Percentiles rank a stretch among this genome's conserved stretches.
phyloP scores from a whole-genome alignment of 2,329 filamentous ascomycete species.

The Venturiaceae sp. region DNA sequence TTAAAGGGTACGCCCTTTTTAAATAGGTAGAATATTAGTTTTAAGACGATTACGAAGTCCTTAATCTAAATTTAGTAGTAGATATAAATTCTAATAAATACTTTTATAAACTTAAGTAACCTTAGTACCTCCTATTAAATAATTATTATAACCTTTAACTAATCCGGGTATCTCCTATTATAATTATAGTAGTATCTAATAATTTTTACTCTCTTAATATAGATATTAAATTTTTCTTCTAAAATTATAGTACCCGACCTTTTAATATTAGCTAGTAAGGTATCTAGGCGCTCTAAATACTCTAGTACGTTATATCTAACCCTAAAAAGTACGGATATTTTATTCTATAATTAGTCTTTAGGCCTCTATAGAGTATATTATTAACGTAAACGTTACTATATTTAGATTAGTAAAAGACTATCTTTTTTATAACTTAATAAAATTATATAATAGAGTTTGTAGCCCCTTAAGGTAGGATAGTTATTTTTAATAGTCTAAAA shows the following conservation, averaged over 20 bases:
- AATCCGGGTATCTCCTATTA: neutral
- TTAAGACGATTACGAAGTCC: too few relatives aligned
- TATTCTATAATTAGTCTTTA: neutral
- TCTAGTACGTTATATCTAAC: neutral
- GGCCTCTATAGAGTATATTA: neutral
- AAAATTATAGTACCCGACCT: neutral
- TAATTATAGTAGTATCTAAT: neutral
- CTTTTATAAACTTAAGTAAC: neutral
- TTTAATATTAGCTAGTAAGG: neutral
- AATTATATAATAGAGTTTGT: neutral
- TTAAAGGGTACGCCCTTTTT: too few relatives aligned
- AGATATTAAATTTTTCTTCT: neutral
- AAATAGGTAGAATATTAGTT: too few relatives aligned
- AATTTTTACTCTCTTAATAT: neutral
- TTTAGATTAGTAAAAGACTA: neutral
- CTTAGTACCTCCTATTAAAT: neutral
- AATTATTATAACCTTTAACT: neutral
- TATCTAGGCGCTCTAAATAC: neutral
- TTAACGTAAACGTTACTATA: neutral
- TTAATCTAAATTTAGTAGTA: neutral
- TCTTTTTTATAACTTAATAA: neutral
- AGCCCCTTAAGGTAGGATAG: neutral
- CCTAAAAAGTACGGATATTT: neutral
- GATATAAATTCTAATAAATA: neutral
- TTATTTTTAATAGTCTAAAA: neutral